These are phyloP conservation scores for Butyriboletus loyo DNA, from an alignment of 768 basidiomycete species.

Conservation along the genomic window DNA sequence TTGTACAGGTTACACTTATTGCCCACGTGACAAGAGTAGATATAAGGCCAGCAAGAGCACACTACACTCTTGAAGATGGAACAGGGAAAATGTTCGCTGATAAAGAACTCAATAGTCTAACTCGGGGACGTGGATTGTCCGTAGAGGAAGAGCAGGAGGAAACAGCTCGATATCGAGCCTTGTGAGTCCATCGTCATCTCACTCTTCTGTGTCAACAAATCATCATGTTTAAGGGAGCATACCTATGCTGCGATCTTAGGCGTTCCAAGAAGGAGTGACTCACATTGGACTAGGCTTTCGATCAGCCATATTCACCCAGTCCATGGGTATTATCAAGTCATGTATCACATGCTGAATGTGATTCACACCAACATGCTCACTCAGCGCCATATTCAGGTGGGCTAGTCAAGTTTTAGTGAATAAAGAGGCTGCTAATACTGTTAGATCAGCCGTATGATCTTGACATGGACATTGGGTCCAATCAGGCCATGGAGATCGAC, in stretches of 20 bases:
- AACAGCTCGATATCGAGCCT: background rate
- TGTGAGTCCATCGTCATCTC: constrained; percentile 15
- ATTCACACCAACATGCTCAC: constrained; percentile 11
- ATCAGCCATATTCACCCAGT: constrained; percentile 16
- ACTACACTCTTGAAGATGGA: constrained; percentile 38
- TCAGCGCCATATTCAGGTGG: constrained; percentile 11
- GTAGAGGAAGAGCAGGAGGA: constrained; percentile 14
- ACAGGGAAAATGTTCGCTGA: constrained; percentile 26
- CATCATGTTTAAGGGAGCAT: constrained; percentile 13
- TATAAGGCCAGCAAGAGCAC: background rate
- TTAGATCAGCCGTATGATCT: constrained; percentile 5
- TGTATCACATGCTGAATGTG: constrained; percentile 26
- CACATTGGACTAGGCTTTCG: background rate
- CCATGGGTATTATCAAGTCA: constrained; percentile 23
- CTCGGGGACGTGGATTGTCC: background rate
- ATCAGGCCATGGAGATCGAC: background rate
- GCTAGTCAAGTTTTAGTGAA: background rate
- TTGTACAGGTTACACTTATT: constrained; percentile 46
- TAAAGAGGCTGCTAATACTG: background rate
- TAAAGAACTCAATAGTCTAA: background rate
- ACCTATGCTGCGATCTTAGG: constrained; percentile 19
- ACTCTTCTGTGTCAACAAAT: background rate
- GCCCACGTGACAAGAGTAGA: constrained; percentile 37
- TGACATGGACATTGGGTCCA: background rate
- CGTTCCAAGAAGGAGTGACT: background rate